Conservation (phyloP, 306 rosid genomes). For the Parietaria judaica region DNA sequence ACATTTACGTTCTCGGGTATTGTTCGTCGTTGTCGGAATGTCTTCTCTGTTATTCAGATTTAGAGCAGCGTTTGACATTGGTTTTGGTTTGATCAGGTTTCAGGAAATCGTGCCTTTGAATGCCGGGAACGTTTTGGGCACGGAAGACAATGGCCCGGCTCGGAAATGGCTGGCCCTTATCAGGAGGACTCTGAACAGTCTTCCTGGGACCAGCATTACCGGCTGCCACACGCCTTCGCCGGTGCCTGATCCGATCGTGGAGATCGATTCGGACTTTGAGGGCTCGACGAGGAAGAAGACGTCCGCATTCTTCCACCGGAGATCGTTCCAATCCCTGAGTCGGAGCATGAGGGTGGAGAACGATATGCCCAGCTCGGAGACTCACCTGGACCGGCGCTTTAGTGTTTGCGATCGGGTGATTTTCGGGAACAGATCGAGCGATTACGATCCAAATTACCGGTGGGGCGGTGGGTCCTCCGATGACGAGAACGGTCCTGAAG, state of each 20-base stretch:
- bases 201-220: slow-evolving; percentile 62
- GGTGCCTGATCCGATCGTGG: slow-evolving; percentile 75
- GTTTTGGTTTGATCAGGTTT: slow-evolving; percentile 46
- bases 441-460: slow-evolving; percentile 62
- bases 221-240: slow-evolving; percentile 80
- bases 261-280: slow-evolving; percentile 81
- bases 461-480: slow-evolving; percentile 71
- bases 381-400: slow-evolving; percentile 69
- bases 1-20: slow-evolving; percentile 95
- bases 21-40: slow-evolving; percentile 3
- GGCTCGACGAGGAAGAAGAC: slow-evolving; percentile 76
- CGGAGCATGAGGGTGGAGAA: slow-evolving; percentile 92
- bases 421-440: slow-evolving; percentile 62
- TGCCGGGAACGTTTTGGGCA: slow-evolving; percentile 97
- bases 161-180: slow-evolving; percentile 89
- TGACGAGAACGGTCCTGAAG: slow-evolving; percentile 68
- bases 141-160: slow-evolving; percentile 99
- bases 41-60: slow-evolving; percentile 11
- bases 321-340: slow-evolving; percentile 91
- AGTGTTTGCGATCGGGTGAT: slow-evolving; percentile 84
- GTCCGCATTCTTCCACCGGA: slow-evolving; percentile 75
- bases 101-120: slow-evolving; percentile 98
- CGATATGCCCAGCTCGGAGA: slow-evolving; percentile 60
- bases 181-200: slow-evolving; percentile 79
- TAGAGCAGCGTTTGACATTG: background rate